Evolutionary conservation across 306 rosid genomes (phyloP).

Genomic region (Acmispon strigosus): DNA sequence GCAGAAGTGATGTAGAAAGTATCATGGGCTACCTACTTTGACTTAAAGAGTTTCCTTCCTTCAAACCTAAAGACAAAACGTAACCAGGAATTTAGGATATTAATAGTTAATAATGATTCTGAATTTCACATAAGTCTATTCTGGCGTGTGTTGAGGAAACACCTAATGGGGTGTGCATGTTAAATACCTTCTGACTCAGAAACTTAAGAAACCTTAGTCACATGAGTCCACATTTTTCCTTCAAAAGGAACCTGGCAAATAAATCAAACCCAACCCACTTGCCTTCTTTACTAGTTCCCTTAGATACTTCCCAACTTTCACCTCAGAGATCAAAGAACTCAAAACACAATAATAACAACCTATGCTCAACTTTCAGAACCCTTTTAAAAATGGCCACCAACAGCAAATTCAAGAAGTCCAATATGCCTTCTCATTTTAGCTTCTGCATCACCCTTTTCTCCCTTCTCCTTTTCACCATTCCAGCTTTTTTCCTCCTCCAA

Average conservation of each 20-base stretch:
- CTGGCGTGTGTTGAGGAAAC: background rate
- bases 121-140: background rate
- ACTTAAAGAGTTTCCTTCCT: background rate
- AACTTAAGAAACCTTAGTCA: constrained; percentile 23
- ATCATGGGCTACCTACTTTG: background rate
- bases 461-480: constrained; percentile 68
- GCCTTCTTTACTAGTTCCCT: constrained; percentile 23
- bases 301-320: constrained; percentile 18
- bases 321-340: background rate
- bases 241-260: constrained; percentile 44
- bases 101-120: constrained; percentile 2
- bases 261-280: constrained; percentile 18
- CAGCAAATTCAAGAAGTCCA: constrained; percentile 46
- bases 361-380: constrained; percentile 12
- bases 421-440: constrained; percentile 35
- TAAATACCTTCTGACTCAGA: background rate
- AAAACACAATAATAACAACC: background rate
- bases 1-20: background rate
- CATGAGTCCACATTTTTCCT: constrained; percentile 27
- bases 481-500: constrained; percentile 60
- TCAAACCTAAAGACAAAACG: background rate
- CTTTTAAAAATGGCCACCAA: constrained; percentile 50
- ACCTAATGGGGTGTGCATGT: background rate
- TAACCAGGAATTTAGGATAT: constrained; percentile 25
- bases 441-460: constrained; percentile 67